These are phyloP conservation scores for Fusarium neocosmosporiellum DNA, from an alignment of 2,329 filamentous ascomycete species.

Conservation along the genomic window DNA sequence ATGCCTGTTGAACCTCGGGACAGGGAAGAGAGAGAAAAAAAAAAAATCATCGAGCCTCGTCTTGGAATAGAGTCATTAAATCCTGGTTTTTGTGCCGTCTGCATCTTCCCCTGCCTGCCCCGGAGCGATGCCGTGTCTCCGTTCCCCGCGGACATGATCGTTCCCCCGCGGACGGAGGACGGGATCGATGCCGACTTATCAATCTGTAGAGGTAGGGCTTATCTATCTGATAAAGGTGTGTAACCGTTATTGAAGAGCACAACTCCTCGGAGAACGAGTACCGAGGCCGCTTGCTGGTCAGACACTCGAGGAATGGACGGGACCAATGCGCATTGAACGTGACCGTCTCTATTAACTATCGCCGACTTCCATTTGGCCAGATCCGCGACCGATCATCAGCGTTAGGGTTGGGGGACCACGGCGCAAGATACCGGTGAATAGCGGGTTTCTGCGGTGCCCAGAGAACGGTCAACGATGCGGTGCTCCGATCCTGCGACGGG, in stretches of 20 bases:
- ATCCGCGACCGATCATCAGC: slow-evolving; percentile 20
- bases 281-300: slow-evolving; percentile 12
- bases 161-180: not conserved
- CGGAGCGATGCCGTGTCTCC: not conserved
- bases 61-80: not conserved
- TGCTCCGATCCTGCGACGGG: not conserved
- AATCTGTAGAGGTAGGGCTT: slow-evolving; percentile 22
- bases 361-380: slow-evolving; percentile 31
- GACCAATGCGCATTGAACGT: not conserved
- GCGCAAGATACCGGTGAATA: slow-evolving; percentile 17
- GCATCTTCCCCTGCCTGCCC: not conserved
- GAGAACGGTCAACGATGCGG: slow-evolving; percentile 12
- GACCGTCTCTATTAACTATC: slow-evolving; percentile 27
- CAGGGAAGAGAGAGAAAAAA: no score
- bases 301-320: not conserved
- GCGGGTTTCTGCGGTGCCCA: not conserved
- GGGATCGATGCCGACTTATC: slow-evolving; percentile 21
- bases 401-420: slow-evolving; percentile 19
- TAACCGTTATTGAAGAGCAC: slow-evolving; percentile 6
- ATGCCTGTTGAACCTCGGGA: not conserved
- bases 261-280: slow-evolving; percentile 5
- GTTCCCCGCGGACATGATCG: not conserved
- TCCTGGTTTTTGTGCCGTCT: not conserved
- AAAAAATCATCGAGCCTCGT: not conserved
- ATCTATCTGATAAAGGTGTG: slow-evolving; percentile 27